Percentiles rank a stretch among this genome's conserved stretches.
Evolutionary conservation across 371 early-diverging fungal species (phyloP).

Genomic region (Globomyces sp.): DNA sequence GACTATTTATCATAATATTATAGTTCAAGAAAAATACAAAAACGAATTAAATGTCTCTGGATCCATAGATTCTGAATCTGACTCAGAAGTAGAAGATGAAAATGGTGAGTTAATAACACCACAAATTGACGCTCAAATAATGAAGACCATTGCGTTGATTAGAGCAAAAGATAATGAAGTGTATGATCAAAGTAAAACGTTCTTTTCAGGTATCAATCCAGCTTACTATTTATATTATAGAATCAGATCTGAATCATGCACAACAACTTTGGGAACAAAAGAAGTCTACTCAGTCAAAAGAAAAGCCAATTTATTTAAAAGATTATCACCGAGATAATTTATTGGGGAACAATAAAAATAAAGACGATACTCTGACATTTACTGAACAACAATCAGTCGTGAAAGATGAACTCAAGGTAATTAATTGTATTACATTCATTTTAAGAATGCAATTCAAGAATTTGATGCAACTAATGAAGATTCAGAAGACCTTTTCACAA

Average conservation of each 20-base stretch:
- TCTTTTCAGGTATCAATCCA: conserved; percentile 58
- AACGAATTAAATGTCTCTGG: conserved; percentile 27
- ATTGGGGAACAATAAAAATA: conserved; percentile 52
- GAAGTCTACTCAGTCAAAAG: conserved; percentile 51
- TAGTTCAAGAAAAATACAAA: conserved; percentile 27
- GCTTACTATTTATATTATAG: conserved; percentile 24
- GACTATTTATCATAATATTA: too few relatives aligned
- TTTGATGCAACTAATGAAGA: conserved; percentile 47
- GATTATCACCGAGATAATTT: conserved; percentile 15
- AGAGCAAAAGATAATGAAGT: conserved; percentile 74
- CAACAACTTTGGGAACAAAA: conserved; percentile 58
- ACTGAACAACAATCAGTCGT: conserved; percentile 14
- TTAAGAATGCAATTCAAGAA: conserved; percentile 37
- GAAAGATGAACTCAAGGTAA: conserved; percentile 9
- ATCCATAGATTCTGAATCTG: conserved; percentile 40
- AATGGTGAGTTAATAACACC: conserved; percentile 71
- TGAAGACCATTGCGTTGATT: conserved; percentile 84
- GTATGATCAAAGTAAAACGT: conserved; percentile 70
- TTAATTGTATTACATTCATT: conserved; percentile 3
- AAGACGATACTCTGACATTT: conserved; percentile 33
- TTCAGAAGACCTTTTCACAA: conserved; percentile 65
- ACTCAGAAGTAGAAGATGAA: conserved; percentile 85
- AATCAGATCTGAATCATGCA: conserved; percentile 62
- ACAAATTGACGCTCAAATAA: conserved; percentile 86
- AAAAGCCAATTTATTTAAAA: conserved; percentile 16